phyloP scores from a whole-genome alignment of 768 basidiomycete genomes.

The Russula sp. region DNA sequence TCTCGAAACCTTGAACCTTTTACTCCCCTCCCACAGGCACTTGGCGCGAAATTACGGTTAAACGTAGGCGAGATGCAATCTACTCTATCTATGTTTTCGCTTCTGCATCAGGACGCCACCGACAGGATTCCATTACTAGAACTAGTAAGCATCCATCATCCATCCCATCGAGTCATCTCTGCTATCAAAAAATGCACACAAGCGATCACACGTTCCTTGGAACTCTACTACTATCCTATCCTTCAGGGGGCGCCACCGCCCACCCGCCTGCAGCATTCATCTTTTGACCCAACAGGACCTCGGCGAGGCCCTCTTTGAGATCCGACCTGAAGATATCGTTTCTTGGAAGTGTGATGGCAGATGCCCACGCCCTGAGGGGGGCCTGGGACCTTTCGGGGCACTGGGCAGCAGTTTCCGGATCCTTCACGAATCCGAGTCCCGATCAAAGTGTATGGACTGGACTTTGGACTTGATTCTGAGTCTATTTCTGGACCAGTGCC shows the following conservation, averaged over 20 bases:
- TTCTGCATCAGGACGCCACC: background rate
- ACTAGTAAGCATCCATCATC: background rate
- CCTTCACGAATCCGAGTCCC: background rate
- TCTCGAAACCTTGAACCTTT: background rate
- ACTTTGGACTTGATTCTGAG: background rate
- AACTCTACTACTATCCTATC: too few relatives aligned
- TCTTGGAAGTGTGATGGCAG: background rate
- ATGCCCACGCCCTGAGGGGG: background rate
- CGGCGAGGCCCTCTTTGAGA: background rate
- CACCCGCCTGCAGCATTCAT: background rate
- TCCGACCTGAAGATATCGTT: background rate
- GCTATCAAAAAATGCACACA: background rate
- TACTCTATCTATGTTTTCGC: background rate
- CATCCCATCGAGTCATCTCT: background rate
- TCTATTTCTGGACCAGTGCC: background rate
- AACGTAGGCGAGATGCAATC: background rate
- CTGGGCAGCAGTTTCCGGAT: background rate
- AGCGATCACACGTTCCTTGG: background rate
- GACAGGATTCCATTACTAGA: background rate
- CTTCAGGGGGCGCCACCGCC: too few relatives aligned
- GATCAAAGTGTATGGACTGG: background rate
- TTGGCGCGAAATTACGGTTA: background rate
- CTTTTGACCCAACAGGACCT: background rate
- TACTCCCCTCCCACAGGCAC: background rate
- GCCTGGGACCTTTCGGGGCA: background rate